Conservation (phyloP, 2,329 filamentous ascomycete genomes). For the Orbilia javanica region DNA sequence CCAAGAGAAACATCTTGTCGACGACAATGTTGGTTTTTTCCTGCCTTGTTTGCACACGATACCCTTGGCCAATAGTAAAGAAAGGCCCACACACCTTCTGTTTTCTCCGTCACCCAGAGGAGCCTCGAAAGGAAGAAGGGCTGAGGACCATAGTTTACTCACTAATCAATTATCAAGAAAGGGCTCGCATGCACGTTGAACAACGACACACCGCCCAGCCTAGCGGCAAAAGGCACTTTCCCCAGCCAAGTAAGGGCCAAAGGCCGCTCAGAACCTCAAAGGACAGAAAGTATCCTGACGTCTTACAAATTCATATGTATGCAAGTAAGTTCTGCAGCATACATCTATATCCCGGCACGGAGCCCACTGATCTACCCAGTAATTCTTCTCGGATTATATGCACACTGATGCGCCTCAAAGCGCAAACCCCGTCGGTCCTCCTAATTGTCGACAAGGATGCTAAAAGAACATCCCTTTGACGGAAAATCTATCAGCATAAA, state of each 20-base stretch:
- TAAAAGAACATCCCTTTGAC: slow-evolving; percentile 18
- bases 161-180: slow-evolving; percentile 16
- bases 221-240: slow-evolving; percentile 30
- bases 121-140: slow-evolving; percentile 10
- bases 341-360: slow-evolving; percentile 16
- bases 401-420: slow-evolving; percentile 11
- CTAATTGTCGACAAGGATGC: slow-evolving; percentile 46
- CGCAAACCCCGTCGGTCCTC: slow-evolving; percentile 22
- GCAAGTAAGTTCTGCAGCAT: slow-evolving; percentile 55
- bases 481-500: slow-evolving; percentile 7
- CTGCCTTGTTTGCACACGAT: slow-evolving; percentile 30
- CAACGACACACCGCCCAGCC: slow-evolving; percentile 23
- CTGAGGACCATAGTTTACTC: not conserved
- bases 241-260: slow-evolving; percentile 17
- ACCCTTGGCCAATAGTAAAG: slow-evolving; percentile 22
- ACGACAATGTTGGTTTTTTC: not conserved
- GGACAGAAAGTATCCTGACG: slow-evolving; percentile 12
- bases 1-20: slow-evolving; percentile 22
- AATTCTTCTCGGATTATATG: slow-evolving; percentile 18
- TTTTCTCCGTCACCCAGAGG: slow-evolving; percentile 31
- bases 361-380: slow-evolving; percentile 16
- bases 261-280: slow-evolving; percentile 14
- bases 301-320: slow-evolving; percentile 53
- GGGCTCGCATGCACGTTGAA: slow-evolving; percentile 30
- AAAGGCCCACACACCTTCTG: slow-evolving; percentile 3